phyloP scores from a whole-genome alignment of 169 alveolate genomes.

The Plasmodium ovale region DNA sequence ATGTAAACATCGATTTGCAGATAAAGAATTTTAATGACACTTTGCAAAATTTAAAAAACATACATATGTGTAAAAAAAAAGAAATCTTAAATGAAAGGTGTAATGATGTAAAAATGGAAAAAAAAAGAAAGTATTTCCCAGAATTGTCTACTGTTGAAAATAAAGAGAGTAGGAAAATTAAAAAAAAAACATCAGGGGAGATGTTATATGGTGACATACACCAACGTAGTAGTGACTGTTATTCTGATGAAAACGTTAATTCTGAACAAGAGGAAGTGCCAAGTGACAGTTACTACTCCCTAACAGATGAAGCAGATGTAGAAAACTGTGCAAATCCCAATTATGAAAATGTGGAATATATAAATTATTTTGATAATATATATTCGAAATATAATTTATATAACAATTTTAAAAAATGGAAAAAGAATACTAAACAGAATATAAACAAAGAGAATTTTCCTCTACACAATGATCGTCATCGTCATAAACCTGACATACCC shows the following conservation, averaged over 20 bases:
- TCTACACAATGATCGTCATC: neutral
- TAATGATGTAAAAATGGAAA: neutral
- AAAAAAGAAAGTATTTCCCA: neutral
- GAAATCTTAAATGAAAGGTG: neutral
- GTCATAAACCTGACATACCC: neutral
- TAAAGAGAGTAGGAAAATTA: neutral
- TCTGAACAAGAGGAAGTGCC: neutral
- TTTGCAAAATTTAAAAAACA: slow-evolving; percentile 17
- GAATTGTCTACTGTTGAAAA: neutral
- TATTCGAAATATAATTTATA: slow-evolving; percentile 31
- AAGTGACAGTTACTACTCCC: slow-evolving; percentile 31
- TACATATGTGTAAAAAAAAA: slow-evolving; percentile 15
- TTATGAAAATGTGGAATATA: slow-evolving; percentile 1
- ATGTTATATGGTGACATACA: neutral
- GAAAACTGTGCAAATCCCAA: neutral
- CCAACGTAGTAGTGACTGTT: neutral
- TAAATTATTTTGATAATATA: slow-evolving; percentile 21
- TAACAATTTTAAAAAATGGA: slow-evolving; percentile 7
- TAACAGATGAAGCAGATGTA: slow-evolving; percentile 3
- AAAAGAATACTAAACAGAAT: neutral
- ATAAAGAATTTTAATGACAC: slow-evolving; percentile 29
- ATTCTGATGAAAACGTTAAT: neutral
- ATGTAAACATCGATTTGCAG: slow-evolving; percentile 4
- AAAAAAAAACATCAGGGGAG: neutral
- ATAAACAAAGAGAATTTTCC: neutral